Evolutionary conservation across 2,329 filamentous ascomycete species (phyloP).

Genomic region (Colletotrichum limetticola): DNA sequence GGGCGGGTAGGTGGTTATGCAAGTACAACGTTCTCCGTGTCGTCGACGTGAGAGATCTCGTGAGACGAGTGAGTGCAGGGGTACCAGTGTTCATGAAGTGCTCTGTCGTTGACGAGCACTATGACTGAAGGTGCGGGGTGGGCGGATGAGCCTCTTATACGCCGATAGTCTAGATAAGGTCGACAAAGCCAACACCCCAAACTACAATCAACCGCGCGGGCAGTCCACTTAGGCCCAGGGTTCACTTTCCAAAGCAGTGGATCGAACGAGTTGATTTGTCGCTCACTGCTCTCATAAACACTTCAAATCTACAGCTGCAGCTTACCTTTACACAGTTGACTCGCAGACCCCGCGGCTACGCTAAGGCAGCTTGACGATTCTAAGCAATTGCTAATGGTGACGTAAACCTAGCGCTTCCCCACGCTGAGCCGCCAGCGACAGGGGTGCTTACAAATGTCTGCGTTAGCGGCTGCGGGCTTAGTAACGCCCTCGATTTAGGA

Average conservation of each 20-base stretch:
- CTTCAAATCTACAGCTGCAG: neutral
- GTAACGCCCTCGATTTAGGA: neutral
- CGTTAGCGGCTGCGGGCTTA: slow-evolving; percentile 5
- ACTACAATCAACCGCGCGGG: neutral
- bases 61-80: neutral
- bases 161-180: neutral
- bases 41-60: neutral
- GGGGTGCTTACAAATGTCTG: slow-evolving; percentile 30
- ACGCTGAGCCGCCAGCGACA: neutral
- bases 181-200: neutral
- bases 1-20: neutral
- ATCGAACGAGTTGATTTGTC: neutral
- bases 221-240: neutral
- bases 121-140: neutral
- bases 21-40: neutral
- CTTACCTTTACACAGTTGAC: neutral
- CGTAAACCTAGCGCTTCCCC: slow-evolving; percentile 41
- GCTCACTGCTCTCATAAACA: too few relatives aligned
- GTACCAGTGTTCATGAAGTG: neutral
- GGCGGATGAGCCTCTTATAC: neutral
- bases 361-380: neutral
- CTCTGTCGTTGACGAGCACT: neutral
- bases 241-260: neutral
- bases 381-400: slow-evolving; percentile 47
- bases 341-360: neutral